phyloP scores from a whole-genome alignment of 176 grass and related monocot species.

The Juncus inflexus region DNA sequence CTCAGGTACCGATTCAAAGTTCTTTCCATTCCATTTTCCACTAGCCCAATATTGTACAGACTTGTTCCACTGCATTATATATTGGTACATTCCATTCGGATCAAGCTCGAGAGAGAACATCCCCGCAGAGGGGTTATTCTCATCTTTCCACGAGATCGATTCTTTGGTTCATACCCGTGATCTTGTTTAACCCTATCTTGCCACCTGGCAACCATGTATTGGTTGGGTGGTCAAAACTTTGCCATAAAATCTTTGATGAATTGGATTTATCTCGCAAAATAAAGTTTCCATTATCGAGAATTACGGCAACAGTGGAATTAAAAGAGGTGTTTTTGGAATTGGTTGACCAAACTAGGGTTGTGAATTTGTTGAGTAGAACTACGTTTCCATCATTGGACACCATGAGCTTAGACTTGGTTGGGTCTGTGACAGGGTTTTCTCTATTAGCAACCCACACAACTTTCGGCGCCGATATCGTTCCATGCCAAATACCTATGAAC shows the following conservation, averaged over 20 bases:
- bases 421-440: slow-evolving; percentile 21
- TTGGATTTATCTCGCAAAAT: slow-evolving; percentile 17
- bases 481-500: slow-evolving; percentile 22
- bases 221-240: slow-evolving; percentile 43
- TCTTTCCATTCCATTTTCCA: neutral
- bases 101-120: neutral
- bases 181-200: slow-evolving; percentile 24
- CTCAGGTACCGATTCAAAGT: neutral
- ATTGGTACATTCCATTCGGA: neutral
- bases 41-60: slow-evolving; percentile 27
- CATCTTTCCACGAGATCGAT: neutral
- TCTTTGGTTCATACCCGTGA: neutral
- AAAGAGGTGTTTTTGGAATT: neutral
- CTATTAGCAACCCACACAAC: slow-evolving; percentile 29
- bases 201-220: slow-evolving; percentile 35
- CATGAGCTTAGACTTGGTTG: slow-evolving; percentile 6
- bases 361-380: slow-evolving; percentile 15
- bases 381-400: slow-evolving; percentile 18
- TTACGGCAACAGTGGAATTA: slow-evolving; percentile 9
- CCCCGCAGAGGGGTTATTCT: neutral
- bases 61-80: slow-evolving; percentile 1
- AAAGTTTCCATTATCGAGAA: slow-evolving; percentile 35
- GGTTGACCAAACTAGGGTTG: slow-evolving; percentile 29
- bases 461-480: neutral
- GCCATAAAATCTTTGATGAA: slow-evolving; percentile 27